phyloP scores from a whole-genome alignment of 2,329 filamentous ascomycete species.

The Reticulascus tulasneorum region DNA sequence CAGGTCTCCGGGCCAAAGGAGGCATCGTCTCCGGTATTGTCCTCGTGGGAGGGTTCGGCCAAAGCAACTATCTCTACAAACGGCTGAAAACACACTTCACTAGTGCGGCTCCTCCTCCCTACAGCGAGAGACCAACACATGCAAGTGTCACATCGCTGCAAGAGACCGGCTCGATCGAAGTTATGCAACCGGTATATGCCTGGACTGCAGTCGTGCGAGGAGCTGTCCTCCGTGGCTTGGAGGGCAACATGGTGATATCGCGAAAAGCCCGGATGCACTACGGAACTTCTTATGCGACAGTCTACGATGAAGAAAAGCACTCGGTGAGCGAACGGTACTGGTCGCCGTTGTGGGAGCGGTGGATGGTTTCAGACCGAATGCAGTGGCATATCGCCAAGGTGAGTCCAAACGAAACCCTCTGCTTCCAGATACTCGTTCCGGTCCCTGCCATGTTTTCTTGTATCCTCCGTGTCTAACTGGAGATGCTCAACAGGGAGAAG shows the following conservation, averaged over 20 bases:
- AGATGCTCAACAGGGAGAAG: slow-evolving; percentile 53
- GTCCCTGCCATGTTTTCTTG: background rate
- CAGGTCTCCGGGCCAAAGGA: slow-evolving; percentile 56
- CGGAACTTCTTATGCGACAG: slow-evolving; percentile 76
- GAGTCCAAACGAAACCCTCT: too few relatives aligned
- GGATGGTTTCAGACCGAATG: slow-evolving; percentile 82
- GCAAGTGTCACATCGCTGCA: slow-evolving; percentile 43
- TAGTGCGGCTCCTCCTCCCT: slow-evolving; percentile 53
- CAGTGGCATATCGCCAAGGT: slow-evolving; percentile 82
- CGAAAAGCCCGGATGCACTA: slow-evolving; percentile 73
- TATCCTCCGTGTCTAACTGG: slow-evolving; percentile 6
- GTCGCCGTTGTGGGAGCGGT: slow-evolving; percentile 75
- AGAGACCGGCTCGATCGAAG: slow-evolving; percentile 61
- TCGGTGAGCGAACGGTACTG: slow-evolving; percentile 71
- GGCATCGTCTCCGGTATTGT: slow-evolving; percentile 70
- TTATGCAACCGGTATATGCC: slow-evolving; percentile 78
- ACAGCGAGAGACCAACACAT: slow-evolving; percentile 69
- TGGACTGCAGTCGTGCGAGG: slow-evolving; percentile 79
- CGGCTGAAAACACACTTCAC: slow-evolving; percentile 67
- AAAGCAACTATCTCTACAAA: slow-evolving; percentile 72
- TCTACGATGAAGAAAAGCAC: slow-evolving; percentile 74
- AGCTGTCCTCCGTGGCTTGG: slow-evolving; percentile 69
- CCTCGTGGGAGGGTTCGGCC: slow-evolving; percentile 76
- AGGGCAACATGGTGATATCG: slow-evolving; percentile 76
- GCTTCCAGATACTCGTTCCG: background rate